Base-by-base conservation (phyloP, 2,329 filamentous ascomycete genomes). In the Diaporthe citrichinensis region DNA sequence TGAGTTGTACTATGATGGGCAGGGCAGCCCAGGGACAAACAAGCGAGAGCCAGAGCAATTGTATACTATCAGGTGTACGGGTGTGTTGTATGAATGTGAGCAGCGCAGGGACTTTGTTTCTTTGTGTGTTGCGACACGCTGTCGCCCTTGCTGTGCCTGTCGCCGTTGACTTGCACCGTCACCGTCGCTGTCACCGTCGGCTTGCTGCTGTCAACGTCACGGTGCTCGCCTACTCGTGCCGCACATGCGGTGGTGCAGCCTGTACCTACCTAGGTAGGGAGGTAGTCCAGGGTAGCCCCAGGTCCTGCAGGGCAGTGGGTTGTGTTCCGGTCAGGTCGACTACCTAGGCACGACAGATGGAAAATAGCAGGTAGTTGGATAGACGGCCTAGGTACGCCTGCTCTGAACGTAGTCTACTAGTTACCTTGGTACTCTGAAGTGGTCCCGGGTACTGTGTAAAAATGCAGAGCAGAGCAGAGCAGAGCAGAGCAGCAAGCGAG, bases 141-240 rank as follows among this genome's bases (percentile, higher is more conserved):
- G 31, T 46, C 59, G 9, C 57, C 31, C 31, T 36, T 23, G 6
- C 31, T 39, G 34, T n/a, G 12, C 57, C 57, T 25, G 57, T 57
- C 53, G 53, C 28, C 28, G 53, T 57, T 17, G 14, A 57, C 2
- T 14, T 36, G 55, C 31, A 58, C 20, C 20, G 31, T 58, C 55
- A 36, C 20, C 20, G 57, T 59, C 34, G 17, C 58, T 17, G 44
- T 49, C 44, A 49, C 44, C 34, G 59, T 34, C 61, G 61, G 41
- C 28, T 67, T 34, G 41, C 41, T 65, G 61, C 41, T 65, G 41
- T 34, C 28, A 49, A 49, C 25, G 28, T 49, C 61, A 36, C 61
- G 61, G 61, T 49, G 61, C 61, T 67, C 61, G 61, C 61, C 61
- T 67, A 67, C 61, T 67, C 61, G 39, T 49, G 61, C 61, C 28